Base-by-base conservation (phyloP, 139 green algal genomes). In the Chlamydomonas urium region DNA sequence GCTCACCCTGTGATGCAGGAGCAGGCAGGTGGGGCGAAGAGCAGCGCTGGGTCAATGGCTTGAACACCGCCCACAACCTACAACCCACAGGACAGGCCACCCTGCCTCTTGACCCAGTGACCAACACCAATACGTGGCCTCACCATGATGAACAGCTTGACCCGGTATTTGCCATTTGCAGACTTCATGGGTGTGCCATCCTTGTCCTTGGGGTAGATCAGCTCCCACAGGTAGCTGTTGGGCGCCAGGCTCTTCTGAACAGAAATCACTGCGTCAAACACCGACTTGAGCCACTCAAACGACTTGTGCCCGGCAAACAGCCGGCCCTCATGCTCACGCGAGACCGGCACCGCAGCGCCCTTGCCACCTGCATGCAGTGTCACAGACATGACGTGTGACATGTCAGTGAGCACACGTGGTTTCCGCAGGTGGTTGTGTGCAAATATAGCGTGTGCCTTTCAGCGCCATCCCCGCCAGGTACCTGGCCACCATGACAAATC, bases 121-220 rank as follows among this genome's bases (percentile, higher is more conserved):
- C n/a, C n/a, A n/a, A n/a, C n/a, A n/a, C n/a, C n/a, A n/a, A n/a
- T n/a, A n/a, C n/a, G n/a, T n/a, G n/a, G n/a, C n/a, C n/a, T 31
- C 65, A 88, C 83, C 85, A 92, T 82, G 24, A 93, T 78, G 60
- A 79, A 91, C 1, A 88, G 78, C 58, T 82, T 81, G 26, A 94
- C 73, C 34, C 69, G 65, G 77, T 92, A 94, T 42, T 81, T 82
- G 2, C 89, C 89, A 60, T 8, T 78, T 10, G 79, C 35, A 0
- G 71, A 66, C 45, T 77, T 79, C 1, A 58, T 57, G 19, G 81
- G 78, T 47, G 79, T 69, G 14, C 80, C 79, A 37, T 86, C 81
- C 62, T 85, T 86, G 53, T 89, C 86, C 62, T 90, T 83, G 2
- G 87, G 89, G 35, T 81, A 78, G 42, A 94, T 88, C n/a, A 86